Conservation (phyloP, 352 stramenopile species). For the Blastocystis sp. region DNA sequence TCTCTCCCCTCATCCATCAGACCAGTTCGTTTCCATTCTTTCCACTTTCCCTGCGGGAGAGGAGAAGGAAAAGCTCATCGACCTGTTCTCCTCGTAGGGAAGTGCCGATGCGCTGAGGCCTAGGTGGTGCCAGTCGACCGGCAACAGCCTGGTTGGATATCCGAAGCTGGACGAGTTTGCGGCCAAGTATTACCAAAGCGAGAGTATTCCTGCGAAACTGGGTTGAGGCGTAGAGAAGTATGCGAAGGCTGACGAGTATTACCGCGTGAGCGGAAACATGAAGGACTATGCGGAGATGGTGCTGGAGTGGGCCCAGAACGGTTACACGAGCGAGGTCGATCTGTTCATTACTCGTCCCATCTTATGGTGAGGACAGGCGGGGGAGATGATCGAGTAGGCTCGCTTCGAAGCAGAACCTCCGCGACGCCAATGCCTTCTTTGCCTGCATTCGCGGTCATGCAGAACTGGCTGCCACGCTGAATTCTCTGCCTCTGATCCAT, state of each 20-base stretch:
- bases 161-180: conserved; percentile 75
- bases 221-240: conserved; percentile 74
- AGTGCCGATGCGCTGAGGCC: not conserved
- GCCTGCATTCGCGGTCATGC: conserved; percentile 76
- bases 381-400: conserved; percentile 72
- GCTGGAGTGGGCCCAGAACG: conserved; percentile 78
- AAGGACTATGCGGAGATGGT: conserved; percentile 77
- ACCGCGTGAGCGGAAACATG: conserved; percentile 78
- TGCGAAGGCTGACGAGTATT: conserved; percentile 78
- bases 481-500: conserved; percentile 80
- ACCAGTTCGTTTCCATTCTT: conserved; percentile 46
- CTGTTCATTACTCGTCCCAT: conserved; percentile 78
- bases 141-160: conserved; percentile 78
- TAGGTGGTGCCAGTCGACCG: conserved; percentile 78
- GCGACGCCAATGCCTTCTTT: conserved; percentile 80
- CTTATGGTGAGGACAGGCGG: conserved; percentile 76
- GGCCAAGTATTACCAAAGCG: conserved; percentile 36
- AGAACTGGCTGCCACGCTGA: conserved; percentile 72
- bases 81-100: conserved; percentile 9
- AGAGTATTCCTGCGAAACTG: conserved; percentile 74
- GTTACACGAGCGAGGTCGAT: conserved; percentile 80
- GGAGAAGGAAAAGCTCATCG: conserved; percentile 11
- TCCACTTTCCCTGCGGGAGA: not conserved
- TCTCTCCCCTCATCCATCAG: not conserved
- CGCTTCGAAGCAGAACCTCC: conserved; percentile 80